Percentiles rank a stretch among this genome's conserved stretches.
Conservation (phyloP, 495 filamentous ascomycete genomes). For the Hypoxylon perforatum region DNA sequence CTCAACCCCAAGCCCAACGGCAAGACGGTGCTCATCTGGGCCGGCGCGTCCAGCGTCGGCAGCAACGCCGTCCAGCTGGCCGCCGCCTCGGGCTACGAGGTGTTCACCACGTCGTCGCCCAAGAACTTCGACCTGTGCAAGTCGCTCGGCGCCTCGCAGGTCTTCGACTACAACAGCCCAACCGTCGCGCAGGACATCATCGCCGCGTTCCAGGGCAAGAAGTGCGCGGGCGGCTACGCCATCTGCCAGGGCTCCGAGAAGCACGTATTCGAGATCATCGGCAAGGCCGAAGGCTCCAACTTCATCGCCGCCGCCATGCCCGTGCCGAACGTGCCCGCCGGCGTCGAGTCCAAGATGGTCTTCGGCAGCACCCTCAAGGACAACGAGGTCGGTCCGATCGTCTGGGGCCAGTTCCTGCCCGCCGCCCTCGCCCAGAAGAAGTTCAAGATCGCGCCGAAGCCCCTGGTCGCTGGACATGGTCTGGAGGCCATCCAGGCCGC, state of each 20-base stretch:
- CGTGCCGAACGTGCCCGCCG: slow-evolving; percentile 31
- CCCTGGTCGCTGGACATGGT: slow-evolving; percentile 38
- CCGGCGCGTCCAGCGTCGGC: slow-evolving; percentile 69
- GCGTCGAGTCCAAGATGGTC: slow-evolving; percentile 41
- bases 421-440: slow-evolving; percentile 30
- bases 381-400: slow-evolving; percentile 35
- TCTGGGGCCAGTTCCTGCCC: slow-evolving; percentile 36
- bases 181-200: slow-evolving; percentile 49
- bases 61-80: slow-evolving; percentile 72
- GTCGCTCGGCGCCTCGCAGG: slow-evolving; percentile 63
- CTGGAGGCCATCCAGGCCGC: slow-evolving; percentile 39
- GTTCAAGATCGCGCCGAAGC: slow-evolving; percentile 33
- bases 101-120: slow-evolving; percentile 65
- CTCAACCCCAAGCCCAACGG: slow-evolving; percentile 38
- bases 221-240: slow-evolving; percentile 29
- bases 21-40: slow-evolving; percentile 65
- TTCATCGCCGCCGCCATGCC: slow-evolving; percentile 42
- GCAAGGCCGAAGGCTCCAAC: slow-evolving; percentile 32
- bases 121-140: slow-evolving; percentile 66
- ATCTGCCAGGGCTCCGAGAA: slow-evolving; percentile 16
- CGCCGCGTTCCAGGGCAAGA: slow-evolving; percentile 41
- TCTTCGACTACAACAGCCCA: slow-evolving; percentile 67
- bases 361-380: slow-evolving; percentile 33
- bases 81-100: slow-evolving; percentile 66
- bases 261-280: slow-evolving; percentile 30